Evolutionary conservation across 2,329 filamentous ascomycete species (phyloP), one percentile per base, ranked within the genome.

Genomic region (Exutisphaerella laricina): DNA sequence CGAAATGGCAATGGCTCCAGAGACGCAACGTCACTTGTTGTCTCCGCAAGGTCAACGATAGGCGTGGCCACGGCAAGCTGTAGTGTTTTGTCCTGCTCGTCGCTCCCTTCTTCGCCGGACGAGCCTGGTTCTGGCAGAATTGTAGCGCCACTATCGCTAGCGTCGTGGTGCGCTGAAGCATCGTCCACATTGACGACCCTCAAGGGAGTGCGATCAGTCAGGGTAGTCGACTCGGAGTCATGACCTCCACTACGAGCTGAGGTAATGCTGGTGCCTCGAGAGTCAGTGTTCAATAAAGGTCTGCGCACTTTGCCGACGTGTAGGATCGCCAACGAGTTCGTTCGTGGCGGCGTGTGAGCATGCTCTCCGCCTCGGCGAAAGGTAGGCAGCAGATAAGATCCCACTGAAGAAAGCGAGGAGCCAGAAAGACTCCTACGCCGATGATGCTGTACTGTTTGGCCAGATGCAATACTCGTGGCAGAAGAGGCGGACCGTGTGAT

Each of bases 1-100:
- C 78, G 74, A 56, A 90, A 88, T 2, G 81, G 79, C n/a, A 45
- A 45, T n/a, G 37, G 42, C 22, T 53, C 41, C 2, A 35, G 28
- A 7, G 37, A 26, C 10, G 23, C 9, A 7, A 10, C 9, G 3
- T 31, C 21, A 4, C 28, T 21, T 12, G 40, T 9, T 10, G 39
- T 13, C 8, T 16, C 28, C 29, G 38, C 38, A 39, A 30, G 26
- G 8, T 41, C 38, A 43, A 43, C 16, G 16, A 36, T 7, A 5
- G 21, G 35, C 22, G 37, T 25, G 10, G 9, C 30, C 14, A 26
- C 12, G 10, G 7, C 17, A 14, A 35, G 21, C 21, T 40, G 34
- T 13, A 44, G 20, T 3, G 38, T 33, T 14, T 33, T 17, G 4
- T 36, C 33, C 12, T 38, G 31, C 18, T 38, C 28, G 25, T 29